Evolutionary conservation across 768 basidiomycete genomes (phyloP).

Genomic region (Panaeolus cyanescens): DNA sequence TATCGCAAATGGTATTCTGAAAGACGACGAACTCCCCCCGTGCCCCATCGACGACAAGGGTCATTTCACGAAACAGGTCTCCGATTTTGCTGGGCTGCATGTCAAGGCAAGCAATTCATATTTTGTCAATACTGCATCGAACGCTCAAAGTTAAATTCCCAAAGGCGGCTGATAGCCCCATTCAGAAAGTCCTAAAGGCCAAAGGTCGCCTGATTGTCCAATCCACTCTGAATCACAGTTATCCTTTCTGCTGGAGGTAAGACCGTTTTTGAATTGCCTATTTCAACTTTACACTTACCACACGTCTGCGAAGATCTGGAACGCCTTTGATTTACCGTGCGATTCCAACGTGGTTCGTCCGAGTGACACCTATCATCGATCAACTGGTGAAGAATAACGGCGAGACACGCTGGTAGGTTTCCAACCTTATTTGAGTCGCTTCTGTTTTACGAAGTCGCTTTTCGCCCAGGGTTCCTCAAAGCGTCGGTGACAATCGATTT

Average conservation of each 20-base stretch:
- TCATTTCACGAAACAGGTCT: slow-evolving; percentile 83
- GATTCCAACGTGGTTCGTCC: slow-evolving; percentile 95
- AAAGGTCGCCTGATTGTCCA: slow-evolving; percentile 89
- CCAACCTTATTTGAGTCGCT: not conserved
- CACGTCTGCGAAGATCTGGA: slow-evolving; percentile 61
- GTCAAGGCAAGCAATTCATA: slow-evolving; percentile 68
- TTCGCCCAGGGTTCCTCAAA: slow-evolving; percentile 79
- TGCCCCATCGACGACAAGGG: slow-evolving; percentile 94
- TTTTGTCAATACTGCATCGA: not conserved
- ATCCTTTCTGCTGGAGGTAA: slow-evolving; percentile 97
- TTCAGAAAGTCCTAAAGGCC: slow-evolving; percentile 87
- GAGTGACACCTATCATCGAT: slow-evolving; percentile 82
- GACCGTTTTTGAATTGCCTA: slow-evolving; percentile 10
- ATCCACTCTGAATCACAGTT: slow-evolving; percentile 84
- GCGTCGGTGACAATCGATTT: slow-evolving; percentile 89
- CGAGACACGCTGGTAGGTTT: slow-evolving; percentile 78
- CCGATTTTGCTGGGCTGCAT: slow-evolving; percentile 85
- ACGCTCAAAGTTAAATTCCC: not conserved
- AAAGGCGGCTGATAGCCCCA: slow-evolving; percentile 93
- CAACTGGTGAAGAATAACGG: slow-evolving; percentile 90
- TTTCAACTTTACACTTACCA: not conserved
- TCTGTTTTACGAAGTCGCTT: not conserved
- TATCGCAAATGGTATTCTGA: slow-evolving; percentile 80
- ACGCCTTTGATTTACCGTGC: slow-evolving; percentile 97
- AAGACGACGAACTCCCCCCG: slow-evolving; percentile 89